A percentile compares a stretch with the other conserved stretches of the same genome.
These are phyloP conservation scores for Carex littledalei DNA, from an alignment of 176 grass and related monocot species.

Conservation along the genomic window DNA sequence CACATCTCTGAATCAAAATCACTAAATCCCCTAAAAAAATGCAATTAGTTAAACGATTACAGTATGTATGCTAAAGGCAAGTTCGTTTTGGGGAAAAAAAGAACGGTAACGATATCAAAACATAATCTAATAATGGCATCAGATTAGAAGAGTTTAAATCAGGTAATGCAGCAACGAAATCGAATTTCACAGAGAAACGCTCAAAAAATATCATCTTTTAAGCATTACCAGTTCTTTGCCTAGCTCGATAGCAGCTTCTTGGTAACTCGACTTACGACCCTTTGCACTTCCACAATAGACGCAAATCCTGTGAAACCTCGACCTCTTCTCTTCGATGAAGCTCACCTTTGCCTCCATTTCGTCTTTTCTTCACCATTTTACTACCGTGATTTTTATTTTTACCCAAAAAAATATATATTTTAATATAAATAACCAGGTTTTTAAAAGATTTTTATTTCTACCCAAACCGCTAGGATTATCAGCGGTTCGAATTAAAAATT, in stretches of 20 bases:
- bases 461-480: too few species aligned
- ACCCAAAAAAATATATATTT: too few species aligned
- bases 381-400: too few species aligned
- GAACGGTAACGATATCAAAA: not conserved
- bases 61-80: not conserved
- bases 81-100: not conserved
- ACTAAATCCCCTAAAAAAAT: not conserved
- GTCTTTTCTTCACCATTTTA: constrained; percentile 5
- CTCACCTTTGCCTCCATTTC: constrained; percentile 16
- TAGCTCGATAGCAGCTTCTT: constrained; percentile 76
- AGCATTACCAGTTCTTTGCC: constrained; percentile 68
- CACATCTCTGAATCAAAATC: not conserved
- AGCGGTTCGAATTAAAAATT: too few species aligned
- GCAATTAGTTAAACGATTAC: constrained; percentile 3
- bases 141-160: not conserved
- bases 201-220: not conserved
- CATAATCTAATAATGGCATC: not conserved
- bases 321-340: constrained; percentile 28
- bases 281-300: constrained; percentile 90
- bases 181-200: not conserved
- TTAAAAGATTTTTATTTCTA: too few species aligned
- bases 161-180: not conserved
- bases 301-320: constrained; percentile 84
- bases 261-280: constrained; percentile 71
- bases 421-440: too few species aligned